These are phyloP conservation scores for Bombardia bombarda DNA, from an alignment of 495 filamentous ascomycete genomes.

Conservation along the genomic window DNA sequence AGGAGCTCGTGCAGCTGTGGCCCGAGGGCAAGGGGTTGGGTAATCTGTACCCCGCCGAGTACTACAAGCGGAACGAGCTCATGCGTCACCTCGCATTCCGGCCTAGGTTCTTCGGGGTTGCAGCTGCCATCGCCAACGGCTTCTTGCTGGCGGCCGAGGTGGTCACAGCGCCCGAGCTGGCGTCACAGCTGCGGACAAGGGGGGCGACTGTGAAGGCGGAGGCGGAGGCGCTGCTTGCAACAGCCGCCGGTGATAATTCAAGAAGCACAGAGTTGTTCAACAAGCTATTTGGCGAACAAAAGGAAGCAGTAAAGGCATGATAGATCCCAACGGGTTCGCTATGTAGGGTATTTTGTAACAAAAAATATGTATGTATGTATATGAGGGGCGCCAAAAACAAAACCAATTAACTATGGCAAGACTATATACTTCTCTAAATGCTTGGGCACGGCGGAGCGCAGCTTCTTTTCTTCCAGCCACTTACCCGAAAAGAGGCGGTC, in stretches of 20 bases:
- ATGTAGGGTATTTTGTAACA: conserved; percentile 12
- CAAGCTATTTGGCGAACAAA: conserved; percentile 7
- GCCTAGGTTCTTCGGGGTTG: conserved; percentile 17
- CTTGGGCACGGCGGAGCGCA: conserved; percentile 76
- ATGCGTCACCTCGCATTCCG: conserved; percentile 20
- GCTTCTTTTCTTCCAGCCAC: conserved; percentile 80
- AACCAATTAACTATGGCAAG: conserved; percentile 47
- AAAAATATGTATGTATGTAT: conserved; percentile 14
- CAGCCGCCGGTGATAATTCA: no score
- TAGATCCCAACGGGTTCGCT: no score
- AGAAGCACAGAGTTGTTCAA: conserved; percentile 14
- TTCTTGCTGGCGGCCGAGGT: conserved; percentile 29
- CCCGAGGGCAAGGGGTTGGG: conserved; percentile 21
- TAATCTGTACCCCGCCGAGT: conserved; percentile 21
- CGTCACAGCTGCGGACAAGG: conserved; percentile 19
- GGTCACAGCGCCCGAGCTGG: conserved; percentile 27
- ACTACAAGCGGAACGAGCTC: conserved; percentile 8
- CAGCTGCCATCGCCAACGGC: conserved; percentile 30
- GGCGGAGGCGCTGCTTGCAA: conserved; percentile 6
- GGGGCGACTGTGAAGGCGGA: conserved; percentile 19
- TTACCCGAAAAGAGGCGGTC: conserved; percentile 83
- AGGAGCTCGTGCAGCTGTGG: conserved; percentile 29
- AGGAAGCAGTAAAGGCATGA: no score
- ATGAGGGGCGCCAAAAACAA: no score
- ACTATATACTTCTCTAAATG: conserved; percentile 90